A percentile compares a stretch with the other conserved stretches of the same genome.
phyloP scores from a whole-genome alignment of 2,329 filamentous ascomycete species.

The Hypoxylon sp. region DNA sequence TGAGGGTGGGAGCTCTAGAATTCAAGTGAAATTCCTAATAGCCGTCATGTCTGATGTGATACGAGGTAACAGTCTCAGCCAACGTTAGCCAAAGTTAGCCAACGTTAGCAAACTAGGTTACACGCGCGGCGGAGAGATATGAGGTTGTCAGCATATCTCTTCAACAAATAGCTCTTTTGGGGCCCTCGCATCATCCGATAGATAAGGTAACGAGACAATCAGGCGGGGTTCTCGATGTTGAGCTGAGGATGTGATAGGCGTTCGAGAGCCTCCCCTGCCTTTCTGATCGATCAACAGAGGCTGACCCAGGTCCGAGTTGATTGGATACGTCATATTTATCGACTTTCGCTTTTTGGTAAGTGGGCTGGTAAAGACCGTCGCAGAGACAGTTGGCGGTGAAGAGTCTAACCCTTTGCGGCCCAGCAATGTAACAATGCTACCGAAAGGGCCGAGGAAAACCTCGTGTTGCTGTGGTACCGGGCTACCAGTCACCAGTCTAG shows the following conservation, averaged over 20 bases:
- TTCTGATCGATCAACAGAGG: slow-evolving; percentile 42
- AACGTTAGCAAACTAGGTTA: slow-evolving; percentile 27
- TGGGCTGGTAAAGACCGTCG: slow-evolving; percentile 38
- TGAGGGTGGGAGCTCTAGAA: slow-evolving; percentile 24
- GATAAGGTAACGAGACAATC: slow-evolving; percentile 44
- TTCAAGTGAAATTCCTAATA: slow-evolving; percentile 31
- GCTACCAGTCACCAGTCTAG: slow-evolving; percentile 56
- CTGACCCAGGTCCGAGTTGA: slow-evolving; percentile 37
- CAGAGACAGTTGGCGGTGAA: slow-evolving; percentile 42
- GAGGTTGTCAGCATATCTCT: slow-evolving; percentile 34
- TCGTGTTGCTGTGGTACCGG: slow-evolving; percentile 54
- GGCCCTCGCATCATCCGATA: slow-evolving; percentile 36
- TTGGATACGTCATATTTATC: slow-evolving; percentile 48
- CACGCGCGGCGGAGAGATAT: slow-evolving; percentile 28
- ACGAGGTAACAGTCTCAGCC: slow-evolving; percentile 46
- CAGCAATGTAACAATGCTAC: slow-evolving; percentile 42
- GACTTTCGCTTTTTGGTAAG: slow-evolving; percentile 44
- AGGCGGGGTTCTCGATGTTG: slow-evolving; percentile 42
- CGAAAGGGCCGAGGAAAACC: slow-evolving; percentile 48
- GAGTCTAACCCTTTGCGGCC: slow-evolving; percentile 42
- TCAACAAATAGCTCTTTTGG: slow-evolving; percentile 36
- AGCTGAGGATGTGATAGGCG: slow-evolving; percentile 41
- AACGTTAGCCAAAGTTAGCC: slow-evolving; percentile 22
- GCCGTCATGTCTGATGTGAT: slow-evolving; percentile 40
- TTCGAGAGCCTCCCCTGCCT: slow-evolving; percentile 36